Evolutionary conservation across 768 basidiomycete species (phyloP).

Genomic region (Trametes meyenii): DNA sequence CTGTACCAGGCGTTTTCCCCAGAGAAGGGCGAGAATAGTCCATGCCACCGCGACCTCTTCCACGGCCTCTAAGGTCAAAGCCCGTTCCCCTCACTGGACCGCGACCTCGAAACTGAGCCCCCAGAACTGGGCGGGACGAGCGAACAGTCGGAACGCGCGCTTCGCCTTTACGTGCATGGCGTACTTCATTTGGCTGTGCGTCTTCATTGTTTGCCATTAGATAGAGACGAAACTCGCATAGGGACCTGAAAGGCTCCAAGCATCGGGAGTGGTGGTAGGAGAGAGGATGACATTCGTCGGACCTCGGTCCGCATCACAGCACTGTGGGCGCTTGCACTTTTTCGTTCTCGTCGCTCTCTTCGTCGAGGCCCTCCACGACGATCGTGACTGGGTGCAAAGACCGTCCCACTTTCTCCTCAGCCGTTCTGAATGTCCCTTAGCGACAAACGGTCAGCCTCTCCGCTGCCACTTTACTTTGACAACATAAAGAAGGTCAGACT

Average conservation of each 20-base stretch:
- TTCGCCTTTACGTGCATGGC: conserved; percentile 39
- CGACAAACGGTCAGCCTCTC: conserved; percentile 16
- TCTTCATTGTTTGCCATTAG: conserved; percentile 36
- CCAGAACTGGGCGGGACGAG: conserved; percentile 7
- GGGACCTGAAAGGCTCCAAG: background rate
- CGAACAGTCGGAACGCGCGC: conserved; percentile 35
- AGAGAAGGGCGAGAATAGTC: background rate
- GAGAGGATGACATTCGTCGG: background rate
- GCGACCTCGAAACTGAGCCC: background rate
- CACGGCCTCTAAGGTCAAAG: background rate
- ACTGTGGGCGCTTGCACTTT: background rate
- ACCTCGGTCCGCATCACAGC: background rate
- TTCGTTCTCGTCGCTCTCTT: no score
- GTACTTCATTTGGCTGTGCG: conserved; percentile 43
- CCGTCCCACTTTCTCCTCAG: background rate
- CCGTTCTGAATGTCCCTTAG: conserved; percentile 3
- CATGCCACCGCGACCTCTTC: background rate
- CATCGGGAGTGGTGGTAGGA: conserved; percentile 1
- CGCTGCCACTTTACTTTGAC: conserved; percentile 9
- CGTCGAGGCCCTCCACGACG: no score
- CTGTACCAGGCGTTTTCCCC: background rate
- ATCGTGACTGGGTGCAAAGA: no score
- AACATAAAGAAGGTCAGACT: conserved; percentile 3
- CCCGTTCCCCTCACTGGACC: background rate
- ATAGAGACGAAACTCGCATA: background rate